Evolutionary conservation across 108 stramenopile species (phyloP), one percentile per base, ranked within the genome.

Genomic region (Stephanodiscus minutulus): DNA sequence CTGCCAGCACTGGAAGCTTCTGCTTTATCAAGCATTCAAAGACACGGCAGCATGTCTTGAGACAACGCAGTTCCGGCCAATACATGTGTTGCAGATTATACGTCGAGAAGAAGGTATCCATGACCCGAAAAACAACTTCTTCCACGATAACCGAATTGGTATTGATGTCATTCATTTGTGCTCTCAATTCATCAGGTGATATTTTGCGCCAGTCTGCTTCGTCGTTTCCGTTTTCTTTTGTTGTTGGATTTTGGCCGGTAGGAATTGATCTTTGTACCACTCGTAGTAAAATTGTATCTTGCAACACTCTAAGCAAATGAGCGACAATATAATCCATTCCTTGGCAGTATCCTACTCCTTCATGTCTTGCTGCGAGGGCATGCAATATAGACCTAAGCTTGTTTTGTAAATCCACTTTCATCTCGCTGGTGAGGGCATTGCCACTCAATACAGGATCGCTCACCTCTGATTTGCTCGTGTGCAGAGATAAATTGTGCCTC

Each of bases 281-380:
- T 17, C 83, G 84, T 60, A 87, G 88, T 24, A 82, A 67, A 53
- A 95, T 77, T 17, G 94, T 95, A 36, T 95, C 94, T 66, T 95
- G 91, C 28, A 95, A 68, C 25, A 92, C 86, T 44, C 94, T 77
- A 33, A 95, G 88, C 61, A 95, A 75, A 74, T 95, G 94, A 27
- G 94, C 94, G 53, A 91, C 94, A 37, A 95, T 73, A 52, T 95
- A 95, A 75, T 95, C 94, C 94, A 92, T 92, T 7, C 94, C 91
- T 79, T 95, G 94, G 63, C 94, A 95, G 66, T 95, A 95, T 7
- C 94, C 94, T 35, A 95, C 86, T 22, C 85, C 87, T 43, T 79
- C 80, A 48, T 95, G 86, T n/a, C 85, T 58, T 37, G 90, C 91
- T 3, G 94, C 91, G 6, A 95, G 76, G 27, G 82, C 83, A 76